A percentile compares a stretch with the other conserved stretches of the same genome.
Conservation (phyloP, 176 grass and related monocot species). For the Raddia distichophylla region DNA sequence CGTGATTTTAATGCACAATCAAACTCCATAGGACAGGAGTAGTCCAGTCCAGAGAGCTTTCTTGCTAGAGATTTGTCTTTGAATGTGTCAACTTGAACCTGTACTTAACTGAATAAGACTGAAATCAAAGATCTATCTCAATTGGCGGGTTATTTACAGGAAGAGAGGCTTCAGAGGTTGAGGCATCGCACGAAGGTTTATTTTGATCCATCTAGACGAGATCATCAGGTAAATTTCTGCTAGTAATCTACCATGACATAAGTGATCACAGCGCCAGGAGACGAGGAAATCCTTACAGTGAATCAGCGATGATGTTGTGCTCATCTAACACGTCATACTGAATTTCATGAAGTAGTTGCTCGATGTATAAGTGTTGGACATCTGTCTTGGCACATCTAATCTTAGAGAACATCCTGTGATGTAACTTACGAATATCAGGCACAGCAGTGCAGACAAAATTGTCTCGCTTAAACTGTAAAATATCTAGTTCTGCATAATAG, state of each 20-base stretch:
- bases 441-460: neutral
- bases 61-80: neutral
- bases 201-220: slow-evolving; percentile 84
- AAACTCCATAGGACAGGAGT: neutral
- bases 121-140: slow-evolving; percentile 27
- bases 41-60: slow-evolving; percentile 17
- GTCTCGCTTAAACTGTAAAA: neutral
- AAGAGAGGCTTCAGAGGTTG: slow-evolving; percentile 87
- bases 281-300: neutral
- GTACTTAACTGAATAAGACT: slow-evolving; percentile 7
- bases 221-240: slow-evolving; percentile 72
- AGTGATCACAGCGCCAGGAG: neutral
- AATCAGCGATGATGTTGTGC: neutral
- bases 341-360: slow-evolving; percentile 1
- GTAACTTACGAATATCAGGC: neutral
- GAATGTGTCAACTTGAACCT: neutral
- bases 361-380: neutral
- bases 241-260: neutral
- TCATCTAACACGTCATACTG: neutral
- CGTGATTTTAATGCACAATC: slow-evolving; percentile 4
- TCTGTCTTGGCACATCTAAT: neutral
- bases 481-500: neutral
- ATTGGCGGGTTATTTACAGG: slow-evolving; percentile 56
- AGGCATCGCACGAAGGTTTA: slow-evolving; percentile 88
- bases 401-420: neutral